A percentile compares a stretch with the other conserved stretches of the same genome.
phyloP scores from a whole-genome alignment of 257 asterid genomes.

The Solanum okadae region DNA sequence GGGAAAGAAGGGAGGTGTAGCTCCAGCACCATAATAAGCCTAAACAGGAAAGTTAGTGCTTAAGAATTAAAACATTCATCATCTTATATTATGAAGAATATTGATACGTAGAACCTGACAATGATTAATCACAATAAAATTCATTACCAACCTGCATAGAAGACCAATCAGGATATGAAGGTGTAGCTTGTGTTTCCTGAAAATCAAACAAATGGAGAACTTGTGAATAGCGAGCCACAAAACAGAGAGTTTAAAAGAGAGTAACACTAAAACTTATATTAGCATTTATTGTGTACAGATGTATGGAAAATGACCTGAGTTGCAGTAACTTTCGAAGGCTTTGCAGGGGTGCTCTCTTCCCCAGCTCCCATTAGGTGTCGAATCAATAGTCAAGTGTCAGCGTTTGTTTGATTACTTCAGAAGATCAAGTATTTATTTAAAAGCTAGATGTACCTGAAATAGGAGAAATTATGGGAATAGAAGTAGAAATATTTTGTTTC shows the following conservation, averaged over 20 bases:
- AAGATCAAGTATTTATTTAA: not conserved
- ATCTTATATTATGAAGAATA: not conserved
- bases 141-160: constrained; percentile 58
- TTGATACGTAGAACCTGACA: not conserved
- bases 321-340: not conserved
- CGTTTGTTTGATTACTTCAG: constrained; percentile 1
- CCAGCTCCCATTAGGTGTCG: not conserved
- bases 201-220: not conserved
- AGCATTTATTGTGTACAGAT: not conserved
- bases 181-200: not conserved
- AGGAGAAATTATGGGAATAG: not conserved
- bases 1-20: constrained; percentile 84
- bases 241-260: not conserved
- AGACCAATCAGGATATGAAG: constrained; percentile 82
- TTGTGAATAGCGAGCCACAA: not conserved
- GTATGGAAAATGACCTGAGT: not conserved
- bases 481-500: not conserved
- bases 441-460: not conserved
- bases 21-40: constrained; percentile 96
- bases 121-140: not conserved
- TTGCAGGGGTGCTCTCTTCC: constrained; percentile 1
- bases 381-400: not conserved
- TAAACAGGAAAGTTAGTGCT: constrained; percentile 9
- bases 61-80: not conserved
- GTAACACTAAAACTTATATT: not conserved